Conservation (phyloP, 768 basidiomycete species). For the Hericium alpestre region DNA sequence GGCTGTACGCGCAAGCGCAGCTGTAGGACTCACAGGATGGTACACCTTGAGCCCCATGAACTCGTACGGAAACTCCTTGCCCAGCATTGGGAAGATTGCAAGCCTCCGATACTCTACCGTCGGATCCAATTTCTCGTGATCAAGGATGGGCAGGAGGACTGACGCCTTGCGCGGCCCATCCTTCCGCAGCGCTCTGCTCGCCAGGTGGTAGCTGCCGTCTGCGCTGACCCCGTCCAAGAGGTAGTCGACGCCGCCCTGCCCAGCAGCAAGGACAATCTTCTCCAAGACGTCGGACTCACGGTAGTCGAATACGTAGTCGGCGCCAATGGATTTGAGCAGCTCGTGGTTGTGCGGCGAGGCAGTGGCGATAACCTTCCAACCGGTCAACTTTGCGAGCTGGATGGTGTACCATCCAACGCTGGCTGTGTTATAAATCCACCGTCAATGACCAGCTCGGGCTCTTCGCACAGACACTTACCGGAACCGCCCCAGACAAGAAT, state of each 20-base stretch:
- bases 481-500: background rate
- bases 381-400: conserved; percentile 20
- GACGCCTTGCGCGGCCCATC: background rate
- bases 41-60: background rate
- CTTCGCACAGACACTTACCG: background rate
- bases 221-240: background rate
- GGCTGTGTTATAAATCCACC: conserved; percentile 11
- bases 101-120: background rate
- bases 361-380: conserved; percentile 23
- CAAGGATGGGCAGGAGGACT: background rate
- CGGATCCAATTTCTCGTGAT: background rate
- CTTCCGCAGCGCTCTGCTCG: background rate
- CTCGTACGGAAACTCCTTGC: background rate
- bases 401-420: conserved; percentile 21
- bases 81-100: background rate
- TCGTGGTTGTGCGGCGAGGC: conserved; percentile 26
- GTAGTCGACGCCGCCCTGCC: background rate
- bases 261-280: background rate
- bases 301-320: conserved; percentile 23
- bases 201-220: background rate
- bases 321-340: conserved; percentile 26
- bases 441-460: conserved; percentile 14
- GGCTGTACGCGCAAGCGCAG: background rate
- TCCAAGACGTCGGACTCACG: conserved; percentile 3
- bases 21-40: background rate